Evolutionary conservation across 83 land plant genomes (phyloP).

Genomic region (Isoetes engelmannii): DNA sequence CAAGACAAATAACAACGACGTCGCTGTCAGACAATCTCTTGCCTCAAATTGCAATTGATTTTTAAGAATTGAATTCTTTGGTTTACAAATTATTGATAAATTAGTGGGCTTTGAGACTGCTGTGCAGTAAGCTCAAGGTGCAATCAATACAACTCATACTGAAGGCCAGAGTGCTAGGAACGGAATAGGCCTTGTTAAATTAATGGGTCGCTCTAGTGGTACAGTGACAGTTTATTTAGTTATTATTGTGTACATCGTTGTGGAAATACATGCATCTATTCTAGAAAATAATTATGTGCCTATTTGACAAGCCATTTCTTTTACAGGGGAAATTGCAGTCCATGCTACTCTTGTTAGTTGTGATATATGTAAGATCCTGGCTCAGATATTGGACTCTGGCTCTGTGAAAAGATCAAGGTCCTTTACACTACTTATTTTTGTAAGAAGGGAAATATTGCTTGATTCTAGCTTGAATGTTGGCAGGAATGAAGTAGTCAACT

Average conservation of each 20-base stretch:
- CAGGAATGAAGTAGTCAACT: slow-evolving; percentile 53
- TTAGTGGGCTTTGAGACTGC: slow-evolving; percentile 85
- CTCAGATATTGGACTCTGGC: slow-evolving; percentile 69
- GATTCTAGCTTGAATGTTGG: slow-evolving; percentile 13
- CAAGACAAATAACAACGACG: slow-evolving; percentile 81
- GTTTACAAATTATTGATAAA: slow-evolving; percentile 73
- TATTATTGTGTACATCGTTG: too few relatives aligned
- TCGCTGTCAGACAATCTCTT: slow-evolving; percentile 48
- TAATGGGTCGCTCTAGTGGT: slow-evolving; percentile 89
- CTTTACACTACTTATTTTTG: not conserved
- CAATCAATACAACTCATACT: slow-evolving; percentile 60
- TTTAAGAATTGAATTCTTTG: too few relatives aligned
- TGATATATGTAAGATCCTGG: slow-evolving; percentile 73
- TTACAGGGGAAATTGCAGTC: slow-evolving; percentile 75
- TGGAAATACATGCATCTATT: too few relatives aligned
- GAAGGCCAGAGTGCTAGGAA: slow-evolving; percentile 87
- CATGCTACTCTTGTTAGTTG: slow-evolving; percentile 77
- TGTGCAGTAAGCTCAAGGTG: slow-evolving; percentile 67
- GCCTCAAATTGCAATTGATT: too few relatives aligned
- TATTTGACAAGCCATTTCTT: slow-evolving; percentile 11
- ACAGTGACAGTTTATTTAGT: too few relatives aligned
- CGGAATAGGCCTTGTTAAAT: slow-evolving; percentile 85
- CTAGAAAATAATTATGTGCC: too few relatives aligned
- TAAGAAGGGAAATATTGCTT: too few relatives aligned
- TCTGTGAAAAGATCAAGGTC: slow-evolving; percentile 66